phyloP scores from a whole-genome alignment of 352 stramenopile genomes.

The Detonula confervacea region DNA sequence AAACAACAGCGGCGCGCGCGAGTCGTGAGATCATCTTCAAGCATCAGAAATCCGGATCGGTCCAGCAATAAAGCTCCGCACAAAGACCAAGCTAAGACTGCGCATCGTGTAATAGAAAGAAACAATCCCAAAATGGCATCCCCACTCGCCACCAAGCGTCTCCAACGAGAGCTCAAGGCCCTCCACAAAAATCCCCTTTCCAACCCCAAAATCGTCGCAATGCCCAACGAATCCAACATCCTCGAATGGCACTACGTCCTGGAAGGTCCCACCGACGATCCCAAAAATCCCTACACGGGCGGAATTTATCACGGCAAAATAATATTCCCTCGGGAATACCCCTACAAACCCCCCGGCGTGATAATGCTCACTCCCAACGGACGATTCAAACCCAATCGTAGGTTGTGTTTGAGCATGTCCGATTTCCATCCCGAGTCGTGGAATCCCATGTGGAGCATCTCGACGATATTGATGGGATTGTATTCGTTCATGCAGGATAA shows the following conservation, averaged over 20 bases:
- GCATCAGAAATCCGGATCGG: too few relatives aligned
- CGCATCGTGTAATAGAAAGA: too few relatives aligned
- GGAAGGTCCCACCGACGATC: conserved; percentile 74
- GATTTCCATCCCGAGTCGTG: conserved; percentile 95
- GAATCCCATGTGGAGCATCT: conserved; percentile 96
- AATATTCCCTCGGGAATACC: conserved; percentile 93
- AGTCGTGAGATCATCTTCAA: too few relatives aligned
- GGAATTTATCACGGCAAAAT: conserved; percentile 88
- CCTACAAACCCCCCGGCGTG: conserved; percentile 94
- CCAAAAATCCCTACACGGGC: conserved; percentile 86
- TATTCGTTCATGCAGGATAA: conserved; percentile 91
- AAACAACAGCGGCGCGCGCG: too few relatives aligned
- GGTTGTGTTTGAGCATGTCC: conserved; percentile 94
- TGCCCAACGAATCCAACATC: conserved; percentile 92
- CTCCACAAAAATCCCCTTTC: conserved; percentile 89
- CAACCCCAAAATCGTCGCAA: conserved; percentile 88
- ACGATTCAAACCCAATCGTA: conserved; percentile 93
- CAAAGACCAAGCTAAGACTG: too few relatives aligned
- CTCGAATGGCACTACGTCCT: conserved; percentile 97
- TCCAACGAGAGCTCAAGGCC: conserved; percentile 92
- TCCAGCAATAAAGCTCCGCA: too few relatives aligned
- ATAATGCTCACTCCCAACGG: conserved; percentile 94
- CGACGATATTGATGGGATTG: conserved; percentile 94
- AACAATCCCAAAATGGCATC: conserved; percentile 72
- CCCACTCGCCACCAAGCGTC: conserved; percentile 87